Conservation (phyloP, 192 early-diverging fungal genomes). For the Spizellomyces punctatus region DNA sequence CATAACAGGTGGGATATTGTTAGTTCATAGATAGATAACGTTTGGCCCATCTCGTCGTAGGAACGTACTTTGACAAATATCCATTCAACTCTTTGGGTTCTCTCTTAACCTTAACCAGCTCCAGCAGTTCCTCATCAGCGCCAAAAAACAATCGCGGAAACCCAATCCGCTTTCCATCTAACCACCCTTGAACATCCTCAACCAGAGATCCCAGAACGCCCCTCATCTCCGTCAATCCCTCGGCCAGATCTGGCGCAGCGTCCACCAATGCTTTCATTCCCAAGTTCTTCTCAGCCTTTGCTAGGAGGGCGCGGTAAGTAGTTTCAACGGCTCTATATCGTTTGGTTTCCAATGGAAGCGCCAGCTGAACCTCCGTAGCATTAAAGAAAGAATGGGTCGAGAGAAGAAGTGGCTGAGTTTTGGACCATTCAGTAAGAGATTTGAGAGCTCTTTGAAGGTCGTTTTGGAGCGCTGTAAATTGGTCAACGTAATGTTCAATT, state of each 20-base stretch:
- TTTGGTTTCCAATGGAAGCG: constrained; percentile 10
- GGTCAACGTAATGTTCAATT: constrained; percentile 5
- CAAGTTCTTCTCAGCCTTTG: constrained; percentile 10
- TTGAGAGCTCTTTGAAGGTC: constrained; percentile 1
- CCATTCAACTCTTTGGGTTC: constrained; percentile 3
- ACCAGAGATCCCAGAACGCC: constrained; percentile 13
- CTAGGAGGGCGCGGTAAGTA: constrained; percentile 10
- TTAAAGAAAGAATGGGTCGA: constrained; percentile 21
- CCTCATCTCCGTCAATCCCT: constrained; percentile 11
- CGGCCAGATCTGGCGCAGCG: constrained; percentile 2
- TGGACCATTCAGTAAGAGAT: constrained; percentile 26
- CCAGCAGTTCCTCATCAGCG: constrained; percentile 24
- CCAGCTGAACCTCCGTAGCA: constrained; percentile 18
- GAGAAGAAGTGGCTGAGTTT: constrained; percentile 27
- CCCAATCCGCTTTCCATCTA: constrained; percentile 27
- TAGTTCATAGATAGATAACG: no score
- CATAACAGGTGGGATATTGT: no score
- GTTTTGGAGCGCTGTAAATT: not conserved
- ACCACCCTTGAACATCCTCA: constrained; percentile 33
- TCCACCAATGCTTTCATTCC: constrained; percentile 9
- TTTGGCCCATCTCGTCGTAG: not conserved
- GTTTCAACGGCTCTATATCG: constrained; percentile 22
- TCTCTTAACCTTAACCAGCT: constrained; percentile 10
- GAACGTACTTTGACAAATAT: constrained; percentile 22
- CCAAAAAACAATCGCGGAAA: constrained; percentile 33